Evolutionary conservation across 2,329 filamentous ascomycete species (phyloP).

Genomic region (Cercospora beticola): DNA sequence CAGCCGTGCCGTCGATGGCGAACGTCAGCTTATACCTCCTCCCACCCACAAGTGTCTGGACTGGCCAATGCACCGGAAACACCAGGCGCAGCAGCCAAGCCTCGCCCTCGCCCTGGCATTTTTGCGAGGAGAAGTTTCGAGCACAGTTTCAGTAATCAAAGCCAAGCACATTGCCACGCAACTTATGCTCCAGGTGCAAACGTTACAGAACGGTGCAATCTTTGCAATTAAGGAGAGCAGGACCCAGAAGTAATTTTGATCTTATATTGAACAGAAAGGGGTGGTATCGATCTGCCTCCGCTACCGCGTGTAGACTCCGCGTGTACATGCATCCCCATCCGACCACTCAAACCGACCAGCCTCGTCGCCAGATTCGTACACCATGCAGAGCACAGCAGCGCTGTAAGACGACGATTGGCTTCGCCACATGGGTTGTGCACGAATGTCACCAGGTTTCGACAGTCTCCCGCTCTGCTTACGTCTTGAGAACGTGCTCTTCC

Average conservation of each 20-base stretch:
- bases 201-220: background rate
- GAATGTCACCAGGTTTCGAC: background rate
- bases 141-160: background rate
- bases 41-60: background rate
- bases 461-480: background rate
- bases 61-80: background rate
- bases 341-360: background rate
- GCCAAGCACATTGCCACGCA: background rate
- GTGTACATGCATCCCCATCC: background rate
- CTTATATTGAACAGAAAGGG: background rate
- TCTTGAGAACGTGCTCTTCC: background rate
- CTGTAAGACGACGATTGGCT: background rate
- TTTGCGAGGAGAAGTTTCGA: background rate
- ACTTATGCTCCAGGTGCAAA: background rate
- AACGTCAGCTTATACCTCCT: background rate
- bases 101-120: background rate
- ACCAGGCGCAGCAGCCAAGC: background rate
- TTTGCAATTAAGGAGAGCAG: background rate
- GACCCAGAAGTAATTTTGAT: background rate
- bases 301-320: background rate
- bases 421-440: background rate
- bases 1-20: background rate
- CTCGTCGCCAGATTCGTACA: background rate
- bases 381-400: background rate
- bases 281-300: background rate